Percentiles rank a stretch among this genome's conserved stretches.
phyloP scores from a whole-genome alignment of 2,329 filamentous ascomycete genomes.

The Dothiorella sarmentorum region DNA sequence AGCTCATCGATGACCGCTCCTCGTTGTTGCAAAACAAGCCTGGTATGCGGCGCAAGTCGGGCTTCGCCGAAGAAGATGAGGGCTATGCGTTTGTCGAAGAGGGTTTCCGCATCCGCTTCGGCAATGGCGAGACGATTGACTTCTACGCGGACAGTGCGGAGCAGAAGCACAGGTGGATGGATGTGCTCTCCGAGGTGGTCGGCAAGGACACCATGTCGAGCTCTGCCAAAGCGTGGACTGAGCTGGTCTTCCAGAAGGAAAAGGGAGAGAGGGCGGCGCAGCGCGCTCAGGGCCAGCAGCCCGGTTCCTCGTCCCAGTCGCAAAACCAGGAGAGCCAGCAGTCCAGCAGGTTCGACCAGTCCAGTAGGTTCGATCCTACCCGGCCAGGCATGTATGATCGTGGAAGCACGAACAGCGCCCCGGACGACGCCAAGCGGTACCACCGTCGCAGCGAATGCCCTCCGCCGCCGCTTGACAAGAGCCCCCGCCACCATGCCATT shows the following conservation, averaged over 20 bases:
- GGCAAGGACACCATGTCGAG: slow-evolving; percentile 52
- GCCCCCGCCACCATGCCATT: slow-evolving; percentile 23
- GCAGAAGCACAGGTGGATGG: slow-evolving; percentile 95
- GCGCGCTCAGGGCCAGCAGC: slow-evolving; percentile 25
- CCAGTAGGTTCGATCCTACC: slow-evolving; percentile 17
- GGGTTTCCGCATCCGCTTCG: slow-evolving; percentile 97
- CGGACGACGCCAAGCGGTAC: slow-evolving; percentile 22
- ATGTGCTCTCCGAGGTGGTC: slow-evolving; percentile 69
- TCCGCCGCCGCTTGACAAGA: slow-evolving; percentile 34
- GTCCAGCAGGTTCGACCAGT: no score
- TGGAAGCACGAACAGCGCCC: slow-evolving; percentile 22
- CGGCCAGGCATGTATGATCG: slow-evolving; percentile 22
- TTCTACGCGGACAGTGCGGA: slow-evolving; percentile 89
- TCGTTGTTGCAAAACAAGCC: slow-evolving; percentile 75
- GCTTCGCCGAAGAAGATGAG: slow-evolving; percentile 96
- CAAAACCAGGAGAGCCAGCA: slow-evolving; percentile 28
- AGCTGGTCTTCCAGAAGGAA: slow-evolving; percentile 54
- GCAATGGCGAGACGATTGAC: slow-evolving; percentile 96
- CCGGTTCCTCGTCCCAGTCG: slow-evolving; percentile 22
- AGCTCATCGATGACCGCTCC: slow-evolving; percentile 88
- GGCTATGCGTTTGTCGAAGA: slow-evolving; percentile 99
- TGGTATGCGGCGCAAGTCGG: slow-evolving; percentile 82
- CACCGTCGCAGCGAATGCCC: slow-evolving; percentile 27
- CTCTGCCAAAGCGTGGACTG: slow-evolving; percentile 57
- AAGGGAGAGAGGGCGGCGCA: slow-evolving; percentile 25